These are phyloP conservation scores for Flueggea neowawraea DNA, from an alignment of 441 rosid species.

Conservation along the genomic window DNA sequence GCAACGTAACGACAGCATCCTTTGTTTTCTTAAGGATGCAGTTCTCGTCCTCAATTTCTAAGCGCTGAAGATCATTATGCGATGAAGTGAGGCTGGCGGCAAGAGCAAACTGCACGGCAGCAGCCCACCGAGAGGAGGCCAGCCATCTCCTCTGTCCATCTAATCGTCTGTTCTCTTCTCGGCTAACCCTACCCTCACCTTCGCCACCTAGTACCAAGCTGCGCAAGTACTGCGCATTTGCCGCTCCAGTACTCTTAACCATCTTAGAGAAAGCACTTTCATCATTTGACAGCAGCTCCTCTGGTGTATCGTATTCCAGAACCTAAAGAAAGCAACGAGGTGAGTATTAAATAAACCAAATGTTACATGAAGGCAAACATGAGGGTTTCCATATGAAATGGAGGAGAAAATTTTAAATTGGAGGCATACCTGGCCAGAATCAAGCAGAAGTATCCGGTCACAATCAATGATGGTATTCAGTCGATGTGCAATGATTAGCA, in stretches of 20 bases:
- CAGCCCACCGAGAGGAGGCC: conserved; percentile 98
- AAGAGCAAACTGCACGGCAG: conserved; percentile 88
- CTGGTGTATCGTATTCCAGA: conserved; percentile 74
- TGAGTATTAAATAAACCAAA: neutral
- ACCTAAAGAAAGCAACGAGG: conserved; percentile 39
- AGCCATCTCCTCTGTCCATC: conserved; percentile 75
- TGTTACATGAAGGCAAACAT: neutral
- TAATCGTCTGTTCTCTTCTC: conserved; percentile 31
- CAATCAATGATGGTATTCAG: conserved; percentile 90
- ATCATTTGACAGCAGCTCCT: conserved; percentile 60
- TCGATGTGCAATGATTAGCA: conserved; percentile 94
- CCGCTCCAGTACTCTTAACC: conserved; percentile 95
- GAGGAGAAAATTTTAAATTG: neutral
- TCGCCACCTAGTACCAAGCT: conserved; percentile 59
- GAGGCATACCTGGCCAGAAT: conserved; percentile 69
- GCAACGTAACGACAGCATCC: conserved; percentile 82
- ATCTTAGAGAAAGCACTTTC: conserved; percentile 82
- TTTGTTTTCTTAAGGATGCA: conserved; percentile 79
- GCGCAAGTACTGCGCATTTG: conserved; percentile 88
- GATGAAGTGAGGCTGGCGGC: conserved; percentile 91
- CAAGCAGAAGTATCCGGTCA: conserved; percentile 80
- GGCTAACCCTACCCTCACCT: conserved; percentile 27
- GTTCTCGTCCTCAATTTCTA: conserved; percentile 61
- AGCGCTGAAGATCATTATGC: conserved; percentile 76
- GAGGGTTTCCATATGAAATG: neutral